These are phyloP conservation scores for Saturnispora mendoncae DNA, from an alignment of 805 yeast species.

Conservation along the genomic window DNA sequence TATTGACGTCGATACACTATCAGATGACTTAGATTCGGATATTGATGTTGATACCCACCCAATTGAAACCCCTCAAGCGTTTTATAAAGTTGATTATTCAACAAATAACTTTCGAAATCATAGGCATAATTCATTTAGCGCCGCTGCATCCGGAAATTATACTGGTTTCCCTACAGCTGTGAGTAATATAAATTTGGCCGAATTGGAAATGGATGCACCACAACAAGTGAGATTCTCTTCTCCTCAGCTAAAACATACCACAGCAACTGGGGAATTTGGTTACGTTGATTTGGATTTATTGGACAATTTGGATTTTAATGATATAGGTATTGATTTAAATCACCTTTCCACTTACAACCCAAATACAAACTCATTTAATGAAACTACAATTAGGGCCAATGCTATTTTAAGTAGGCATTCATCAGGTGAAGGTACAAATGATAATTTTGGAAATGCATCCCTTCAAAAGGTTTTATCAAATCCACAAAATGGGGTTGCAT, in stretches of 20 bases:
- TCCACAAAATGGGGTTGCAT: conserved; percentile 14
- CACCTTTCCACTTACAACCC: conserved; percentile 8
- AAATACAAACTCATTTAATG: conserved; percentile 4
- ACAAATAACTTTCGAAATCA: conserved; percentile 22
- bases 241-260: conserved; percentile 44
- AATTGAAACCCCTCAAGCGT: conserved; percentile 13
- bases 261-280: conserved; percentile 25
- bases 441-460: conserved; percentile 5
- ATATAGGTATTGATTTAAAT: conserved; percentile 18
- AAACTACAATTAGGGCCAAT: background rate
- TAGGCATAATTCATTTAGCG: conserved; percentile 56
- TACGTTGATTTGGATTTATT: conserved; percentile 28
- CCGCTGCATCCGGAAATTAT: conserved; percentile 53
- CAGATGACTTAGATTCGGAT: conserved; percentile 14
- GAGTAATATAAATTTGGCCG: conserved; percentile 9
- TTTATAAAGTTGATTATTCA: conserved; percentile 4
- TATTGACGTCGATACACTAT: conserved; percentile 1
- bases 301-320: conserved; percentile 20
- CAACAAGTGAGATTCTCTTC: conserved; percentile 73
- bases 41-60: conserved; percentile 10
- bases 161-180: conserved; percentile 30
- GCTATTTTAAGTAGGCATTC: background rate
- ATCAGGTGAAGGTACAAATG: background rate
- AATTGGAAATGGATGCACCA: conserved; percentile 38
- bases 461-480: conserved; percentile 14